Evolutionary conservation across 192 early-diverging fungal genomes (phyloP), one percentile per base, ranked within the genome.

Genomic region (Linnemannia elongata): DNA sequence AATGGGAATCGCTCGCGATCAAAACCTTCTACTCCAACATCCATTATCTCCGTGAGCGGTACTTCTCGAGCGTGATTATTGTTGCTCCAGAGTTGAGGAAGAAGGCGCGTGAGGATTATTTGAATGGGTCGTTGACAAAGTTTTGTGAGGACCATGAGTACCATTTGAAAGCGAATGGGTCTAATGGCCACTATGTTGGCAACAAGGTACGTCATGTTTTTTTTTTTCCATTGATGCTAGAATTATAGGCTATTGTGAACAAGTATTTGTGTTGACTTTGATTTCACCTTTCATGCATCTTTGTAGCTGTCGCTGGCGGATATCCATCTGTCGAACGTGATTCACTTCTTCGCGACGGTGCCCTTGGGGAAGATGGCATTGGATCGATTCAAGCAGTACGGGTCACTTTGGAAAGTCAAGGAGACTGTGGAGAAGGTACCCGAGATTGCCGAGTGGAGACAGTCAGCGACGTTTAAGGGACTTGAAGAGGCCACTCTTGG

Each of bases 151-250:
- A 85, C 55, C 83, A 85, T 38, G 83, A 80, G n/a, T 72, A 66
- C 74, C 83, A 85, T 57, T 60, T 85, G 42, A 69, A 45, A 22
- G 45, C 72, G 39, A 85, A 85, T 73, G 83, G 83, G 47, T 70
- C 66, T 27, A 86, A 86, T 69, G 83, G 83, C 3, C 83, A 86
- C 12, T 86, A 86, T 52, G 79, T 86, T 52, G 79, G 83, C 20
- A 60, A 86, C 71, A 86, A 77, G 71, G 83, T 85, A 85, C 33
- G 20, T 52, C 4, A 2, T 22, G 3, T 20, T 52, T 22, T 52
- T 39, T 27, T 22, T 5, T 20, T 52, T 22, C 22, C 2, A 13
- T 41, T 5, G 18, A 55, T 20, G 39, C 36, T 30, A 3, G 41
- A 33, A 24, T 4, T 22, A 5, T 52, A 68, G 27, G 42, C 27